phyloP scores from a whole-genome alignment of 2,329 filamentous ascomycete genomes.

The Penicillium expansum region DNA sequence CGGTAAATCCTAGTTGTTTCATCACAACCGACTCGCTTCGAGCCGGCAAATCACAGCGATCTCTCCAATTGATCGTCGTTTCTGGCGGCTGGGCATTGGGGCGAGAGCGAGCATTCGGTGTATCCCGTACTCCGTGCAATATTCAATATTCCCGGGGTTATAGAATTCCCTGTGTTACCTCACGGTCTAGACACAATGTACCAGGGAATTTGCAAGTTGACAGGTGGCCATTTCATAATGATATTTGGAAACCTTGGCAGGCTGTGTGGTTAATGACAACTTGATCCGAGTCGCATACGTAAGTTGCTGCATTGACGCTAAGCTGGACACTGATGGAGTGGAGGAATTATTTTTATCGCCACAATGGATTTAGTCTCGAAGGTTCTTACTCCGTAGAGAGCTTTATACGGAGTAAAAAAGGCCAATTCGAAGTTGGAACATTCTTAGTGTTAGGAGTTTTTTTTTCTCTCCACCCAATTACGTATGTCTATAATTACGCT shows the following conservation, averaged over 20 bases:
- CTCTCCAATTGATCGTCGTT: conserved; percentile 12
- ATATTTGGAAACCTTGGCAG: too few species aligned
- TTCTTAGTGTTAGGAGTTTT: neutral
- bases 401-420: neutral
- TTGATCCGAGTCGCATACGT: too few species aligned
- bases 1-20: neutral
- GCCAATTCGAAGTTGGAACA: neutral
- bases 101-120: neutral
- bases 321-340: neutral
- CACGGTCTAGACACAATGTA: neutral
- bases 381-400: neutral
- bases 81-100: conserved; percentile 4
- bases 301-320: neutral
- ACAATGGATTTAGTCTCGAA: neutral
- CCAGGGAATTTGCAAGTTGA: neutral
- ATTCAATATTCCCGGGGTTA: neutral
- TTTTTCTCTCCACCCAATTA: conserved; percentile 4
- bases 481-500: neutral
- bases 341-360: neutral
- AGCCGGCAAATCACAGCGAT: conserved; percentile 4
- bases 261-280: neutral
- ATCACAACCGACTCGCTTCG: neutral
- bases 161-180: neutral
- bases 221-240: neutral
- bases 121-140: neutral